These are phyloP conservation scores for Lanmaoa rubissima DNA, from an alignment of 768 basidiomycete genomes.

Conservation along the genomic window DNA sequence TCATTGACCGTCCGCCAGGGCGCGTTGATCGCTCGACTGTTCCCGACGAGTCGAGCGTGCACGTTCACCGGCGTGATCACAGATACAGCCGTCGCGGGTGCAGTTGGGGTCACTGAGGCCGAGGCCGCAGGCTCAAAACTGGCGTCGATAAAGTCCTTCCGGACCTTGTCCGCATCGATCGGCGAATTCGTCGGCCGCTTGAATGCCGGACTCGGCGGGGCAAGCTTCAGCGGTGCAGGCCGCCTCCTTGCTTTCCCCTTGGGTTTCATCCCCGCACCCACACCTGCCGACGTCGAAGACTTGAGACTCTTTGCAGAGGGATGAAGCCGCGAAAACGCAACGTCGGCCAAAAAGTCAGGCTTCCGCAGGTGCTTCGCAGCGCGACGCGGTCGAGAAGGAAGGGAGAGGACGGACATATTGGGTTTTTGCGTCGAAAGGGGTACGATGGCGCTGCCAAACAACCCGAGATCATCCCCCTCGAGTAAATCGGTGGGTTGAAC, in stretches of 20 bases:
- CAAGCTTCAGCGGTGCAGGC: conserved; percentile 43
- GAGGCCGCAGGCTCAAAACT: conserved; percentile 38
- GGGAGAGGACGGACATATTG: conserved; percentile 35
- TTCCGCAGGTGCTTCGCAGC: conserved; percentile 38
- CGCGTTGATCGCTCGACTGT: conserved; percentile 5
- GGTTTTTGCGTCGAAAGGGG: conserved; percentile 32
- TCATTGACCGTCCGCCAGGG: conserved; percentile 7
- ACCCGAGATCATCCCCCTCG: conserved; percentile 36
- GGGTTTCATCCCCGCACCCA: conserved; percentile 5
- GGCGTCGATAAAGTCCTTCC: conserved; percentile 42
- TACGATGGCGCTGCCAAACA: conserved; percentile 28
- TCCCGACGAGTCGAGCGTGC: neutral
- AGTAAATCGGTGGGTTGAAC: conserved; percentile 37
- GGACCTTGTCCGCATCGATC: conserved; percentile 34
- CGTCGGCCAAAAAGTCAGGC: conserved; percentile 35
- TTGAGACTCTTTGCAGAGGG: conserved; percentile 15
- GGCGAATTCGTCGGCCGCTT: conserved; percentile 38
- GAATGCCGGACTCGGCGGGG: conserved; percentile 29
- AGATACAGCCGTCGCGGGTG: neutral
- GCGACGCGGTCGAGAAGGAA: conserved; percentile 36
- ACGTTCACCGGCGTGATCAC: neutral
- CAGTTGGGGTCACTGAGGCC: conserved; percentile 3
- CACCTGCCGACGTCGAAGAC: conserved; percentile 8
- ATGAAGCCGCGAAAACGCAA: conserved; percentile 23
- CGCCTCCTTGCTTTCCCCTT: conserved; percentile 37